Evolutionary conservation across 768 basidiomycete genomes (phyloP).

Genomic region (Holtermanniella nyarrowii): DNA sequence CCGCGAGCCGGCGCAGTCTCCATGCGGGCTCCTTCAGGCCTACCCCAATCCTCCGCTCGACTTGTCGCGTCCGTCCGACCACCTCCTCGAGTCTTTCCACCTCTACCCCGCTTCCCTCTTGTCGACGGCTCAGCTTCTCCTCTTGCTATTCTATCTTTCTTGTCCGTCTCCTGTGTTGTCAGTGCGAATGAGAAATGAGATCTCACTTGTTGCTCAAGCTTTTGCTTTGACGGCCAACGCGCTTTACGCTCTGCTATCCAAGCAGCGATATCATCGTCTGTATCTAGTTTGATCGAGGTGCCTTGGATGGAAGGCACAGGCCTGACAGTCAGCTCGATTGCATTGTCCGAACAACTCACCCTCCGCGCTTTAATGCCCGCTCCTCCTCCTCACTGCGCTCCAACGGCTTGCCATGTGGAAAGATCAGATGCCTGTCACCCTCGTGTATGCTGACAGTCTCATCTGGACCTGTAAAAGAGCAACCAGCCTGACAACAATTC

Average conservation of each 20-base stretch:
- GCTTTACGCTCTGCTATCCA: conserved; percentile 86
- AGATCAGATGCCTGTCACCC: conserved; percentile 41
- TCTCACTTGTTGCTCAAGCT: conserved; percentile 59
- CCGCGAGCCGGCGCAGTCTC: conserved; percentile 25
- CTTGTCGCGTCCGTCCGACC: conserved; percentile 14
- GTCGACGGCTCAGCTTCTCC: conserved; percentile 62
- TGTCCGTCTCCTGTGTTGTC: neutral
- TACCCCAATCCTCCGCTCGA: conserved; percentile 20
- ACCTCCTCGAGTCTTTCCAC: conserved; percentile 1
- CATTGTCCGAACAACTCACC: conserved; percentile 20
- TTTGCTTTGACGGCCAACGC: conserved; percentile 64
- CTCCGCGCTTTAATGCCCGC: conserved; percentile 27
- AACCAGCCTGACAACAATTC: conserved; percentile 34
- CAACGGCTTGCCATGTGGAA: conserved; percentile 24
- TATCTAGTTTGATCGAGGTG: conserved; percentile 63
- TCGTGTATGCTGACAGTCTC: conserved; percentile 39
- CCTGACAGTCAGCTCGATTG: conserved; percentile 3
- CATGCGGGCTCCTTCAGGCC: conserved; percentile 3
- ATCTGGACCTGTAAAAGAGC: conserved; percentile 35
- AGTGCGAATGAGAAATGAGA: neutral
- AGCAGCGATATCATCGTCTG: conserved; percentile 65
- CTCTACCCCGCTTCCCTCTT: conserved; percentile 52
- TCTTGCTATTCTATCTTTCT: conserved; percentile 44
- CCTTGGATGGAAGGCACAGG: conserved; percentile 45
- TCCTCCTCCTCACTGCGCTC: conserved; percentile 37